Evolutionary conservation across 805 yeast genomes (phyloP).

Genomic region (Maudiozyma serrabonitensis): DNA sequence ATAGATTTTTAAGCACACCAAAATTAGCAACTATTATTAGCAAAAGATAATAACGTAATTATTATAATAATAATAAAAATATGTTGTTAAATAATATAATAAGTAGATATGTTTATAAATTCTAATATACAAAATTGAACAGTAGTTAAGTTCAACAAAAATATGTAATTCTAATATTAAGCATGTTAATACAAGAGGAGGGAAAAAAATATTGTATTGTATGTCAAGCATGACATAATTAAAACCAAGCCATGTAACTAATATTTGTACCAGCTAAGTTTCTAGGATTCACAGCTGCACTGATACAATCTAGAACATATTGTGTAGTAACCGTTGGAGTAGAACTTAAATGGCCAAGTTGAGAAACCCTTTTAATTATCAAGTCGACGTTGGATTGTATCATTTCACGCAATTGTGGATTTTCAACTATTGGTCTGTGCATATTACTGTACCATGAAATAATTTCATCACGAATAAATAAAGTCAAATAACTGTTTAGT

Average conservation of each 20-base stretch:
- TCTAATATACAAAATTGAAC: not conserved
- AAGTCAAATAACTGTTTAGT: slow-evolving; percentile 80
- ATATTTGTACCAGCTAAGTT: slow-evolving; percentile 86
- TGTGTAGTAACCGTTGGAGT: slow-evolving; percentile 67
- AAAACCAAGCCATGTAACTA: slow-evolving; percentile 92
- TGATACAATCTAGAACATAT: slow-evolving; percentile 77
- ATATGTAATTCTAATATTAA: not conserved
- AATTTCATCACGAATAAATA: slow-evolving; percentile 92
- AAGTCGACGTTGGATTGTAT: slow-evolving; percentile 82
- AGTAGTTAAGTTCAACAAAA: not conserved
- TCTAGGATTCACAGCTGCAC: slow-evolving; percentile 92
- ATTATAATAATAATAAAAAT: not conserved
- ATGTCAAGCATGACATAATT: not conserved
- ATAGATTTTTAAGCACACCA: too few species aligned
- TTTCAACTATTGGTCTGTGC: slow-evolving; percentile 76
- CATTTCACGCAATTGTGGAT: slow-evolving; percentile 74
- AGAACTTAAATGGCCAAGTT: slow-evolving; percentile 56
- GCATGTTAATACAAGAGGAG: not conserved
- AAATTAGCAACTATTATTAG: too few species aligned
- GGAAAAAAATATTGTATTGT: not conserved
- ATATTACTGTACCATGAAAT: slow-evolving; percentile 88
- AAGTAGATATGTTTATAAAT: not conserved
- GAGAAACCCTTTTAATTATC: slow-evolving; percentile 67
- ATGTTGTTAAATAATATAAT: too few species aligned
- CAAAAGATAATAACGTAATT: too few species aligned